Evolutionary conservation across 2,329 filamentous ascomycete species (phyloP), one percentile per base, ranked within the genome.

Genomic region (Alternaria tenuissima): DNA sequence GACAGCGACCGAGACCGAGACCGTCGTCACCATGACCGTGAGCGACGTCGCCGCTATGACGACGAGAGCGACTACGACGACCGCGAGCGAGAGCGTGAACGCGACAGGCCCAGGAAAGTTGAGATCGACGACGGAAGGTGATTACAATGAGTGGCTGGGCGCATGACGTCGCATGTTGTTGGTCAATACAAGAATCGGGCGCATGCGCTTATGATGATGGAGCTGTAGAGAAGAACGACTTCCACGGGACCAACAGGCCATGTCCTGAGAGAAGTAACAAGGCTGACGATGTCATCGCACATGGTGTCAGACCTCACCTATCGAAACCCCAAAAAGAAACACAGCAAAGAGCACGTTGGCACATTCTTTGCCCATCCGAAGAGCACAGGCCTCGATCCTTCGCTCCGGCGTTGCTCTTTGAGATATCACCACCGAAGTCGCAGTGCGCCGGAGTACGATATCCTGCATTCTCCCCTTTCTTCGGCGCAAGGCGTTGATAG

Each of bases 31-130:
- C 64, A 66, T 12, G 64, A 67, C 16, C 54, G 61, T 9, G 63
- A 69, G 12, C 61, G 68, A 30, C 61, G 69, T 4, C 60, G 68
- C 8, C 67, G 73, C 20, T 68, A 73, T 18, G 74, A 76, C 12
- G 73, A 76, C 49, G 67, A 72, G 8, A 70, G 64, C 42, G 71
- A 75, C 30, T 70, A 76, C 44, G 69, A 74, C 12, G 64, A 72
- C 7, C 42, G 63, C 8, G 61, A 53, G 14, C 55, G 61, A 32
- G 65, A 61, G 34, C 53, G 59, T 7, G 62, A 64, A 30, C 55
- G 61, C 5, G 60, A 62, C n/a, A 63, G 69, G 38, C 70, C 73
- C 7, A 67, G 70, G 53, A 69, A 65, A 59, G 64, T 75, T 42
- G 74, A 78, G 55, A 63, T 52, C 12, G 60, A 60, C 12, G 48